Evolutionary conservation across 192 early-diverging fungal genomes (phyloP), one percentile per base, ranked within the genome.

Genomic region (Podila horticola): DNA sequence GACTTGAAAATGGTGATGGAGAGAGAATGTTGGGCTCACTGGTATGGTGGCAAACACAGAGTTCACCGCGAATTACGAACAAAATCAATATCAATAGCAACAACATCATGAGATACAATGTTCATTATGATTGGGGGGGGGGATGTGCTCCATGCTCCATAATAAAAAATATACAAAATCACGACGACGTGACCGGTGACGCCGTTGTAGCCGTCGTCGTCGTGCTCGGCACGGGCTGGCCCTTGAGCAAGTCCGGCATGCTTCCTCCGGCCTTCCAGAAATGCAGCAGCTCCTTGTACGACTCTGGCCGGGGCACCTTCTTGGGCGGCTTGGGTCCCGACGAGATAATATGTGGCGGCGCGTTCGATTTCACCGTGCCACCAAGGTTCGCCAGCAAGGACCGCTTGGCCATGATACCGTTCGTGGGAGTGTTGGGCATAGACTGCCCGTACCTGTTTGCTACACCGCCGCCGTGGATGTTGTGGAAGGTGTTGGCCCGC

Each of bases 241-340:
- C 22, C 64, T 65, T 34, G 24, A 76, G 58, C n/a, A 76, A 58
- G 52, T 76, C 68, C 0, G 74, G 74, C 3, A 67, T 66, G 11
- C 67, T 70, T 17, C 68, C 74, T 12, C 74, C 74, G 12, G 74
- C 74, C 48, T 76, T 76, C 74, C 74, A 76, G 28, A 71, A 76
- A 48, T 76, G 74, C 24, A 76, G 33, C 38, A 76, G 49, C 38
- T 76, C 74, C 74, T 76, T 76, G 33, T 76, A 76, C 22, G 74
- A 76, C 9, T 62, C 64, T 3, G 74, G 74, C 50, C 74, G 50
- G 9, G 66, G 52, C 10, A 76, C 62, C 6, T 22, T 34, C 38
- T 66, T 76, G n/a, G 26, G 30, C 2, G 24, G 13, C 22, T 58
- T 69, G 1, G 67, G 36, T 7, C 28, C 57, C 3, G 55, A 31